phyloP scores from a whole-genome alignment of 208 protist genomes.

The Entamoeba invadens region DNA sequence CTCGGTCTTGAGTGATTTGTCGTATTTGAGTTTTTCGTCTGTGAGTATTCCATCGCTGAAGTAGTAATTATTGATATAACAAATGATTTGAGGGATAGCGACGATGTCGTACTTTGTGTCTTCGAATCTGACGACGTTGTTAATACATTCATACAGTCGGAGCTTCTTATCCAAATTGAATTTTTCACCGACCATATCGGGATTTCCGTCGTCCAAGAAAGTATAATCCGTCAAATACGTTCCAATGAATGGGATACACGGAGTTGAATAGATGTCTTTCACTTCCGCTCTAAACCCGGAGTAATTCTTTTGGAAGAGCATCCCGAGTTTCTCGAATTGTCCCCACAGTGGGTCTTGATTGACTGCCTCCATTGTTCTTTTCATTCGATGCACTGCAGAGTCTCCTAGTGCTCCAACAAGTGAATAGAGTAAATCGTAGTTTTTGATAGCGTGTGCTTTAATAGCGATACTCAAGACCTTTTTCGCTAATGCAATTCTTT shows the following conservation, averaged over 20 bases:
- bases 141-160: background rate
- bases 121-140: background rate
- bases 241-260: conserved; percentile 19
- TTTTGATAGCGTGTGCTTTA: background rate
- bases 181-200: conserved; percentile 29
- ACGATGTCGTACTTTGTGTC: background rate
- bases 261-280: background rate
- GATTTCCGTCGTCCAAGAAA: conserved; percentile 36
- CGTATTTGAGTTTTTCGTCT: background rate
- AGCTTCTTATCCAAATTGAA: conserved; percentile 23
- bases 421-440: background rate
- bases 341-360: background rate
- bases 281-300: background rate
- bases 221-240: conserved; percentile 34
- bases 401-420: background rate
- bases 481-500: background rate
- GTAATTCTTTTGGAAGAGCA: background rate
- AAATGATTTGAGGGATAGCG: background rate
- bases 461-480: background rate
- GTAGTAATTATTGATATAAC: background rate
- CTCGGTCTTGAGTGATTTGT: background rate
- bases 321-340: background rate
- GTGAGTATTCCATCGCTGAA: background rate
- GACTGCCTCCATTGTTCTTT: background rate
- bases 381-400: background rate